These are phyloP conservation scores for Mycothermus thermophilus DNA, from an alignment of 495 filamentous ascomycete genomes.

Conservation along the genomic window DNA sequence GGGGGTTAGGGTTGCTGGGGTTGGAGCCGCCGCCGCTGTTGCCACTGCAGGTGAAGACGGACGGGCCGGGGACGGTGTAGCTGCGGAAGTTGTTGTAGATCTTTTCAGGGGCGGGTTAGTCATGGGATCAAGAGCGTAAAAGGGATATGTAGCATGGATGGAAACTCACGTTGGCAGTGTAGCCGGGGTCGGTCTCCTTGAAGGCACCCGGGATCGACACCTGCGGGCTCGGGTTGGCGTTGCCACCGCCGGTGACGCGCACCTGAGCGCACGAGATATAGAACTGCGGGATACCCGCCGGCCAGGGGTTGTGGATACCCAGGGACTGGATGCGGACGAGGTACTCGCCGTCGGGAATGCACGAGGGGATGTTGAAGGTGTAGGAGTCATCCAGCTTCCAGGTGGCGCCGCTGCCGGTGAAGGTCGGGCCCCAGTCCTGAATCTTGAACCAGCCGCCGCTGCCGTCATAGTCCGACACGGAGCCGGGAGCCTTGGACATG, in stretches of 20 bases:
- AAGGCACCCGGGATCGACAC: conserved; percentile 43
- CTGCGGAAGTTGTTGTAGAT: conserved; percentile 19
- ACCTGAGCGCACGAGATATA: conserved; percentile 49
- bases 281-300: conserved; percentile 37
- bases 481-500: conserved; percentile 39
- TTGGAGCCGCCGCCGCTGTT: conserved; percentile 1
- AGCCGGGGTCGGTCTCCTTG: conserved; percentile 42
- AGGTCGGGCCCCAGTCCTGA: conserved; percentile 33
- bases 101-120: conserved; percentile 2
- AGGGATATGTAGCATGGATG: neutral
- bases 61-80: conserved; percentile 20
- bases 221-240: conserved; percentile 27
- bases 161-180: conserved; percentile 32
- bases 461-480: conserved; percentile 33
- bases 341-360: conserved; percentile 44
- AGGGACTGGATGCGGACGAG: conserved; percentile 48
- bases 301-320: conserved; percentile 44
- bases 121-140: neutral
- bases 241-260: conserved; percentile 41
- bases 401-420: conserved; percentile 20
- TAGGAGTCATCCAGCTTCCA: conserved; percentile 35
- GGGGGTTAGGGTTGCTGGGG: conserved; percentile 1
- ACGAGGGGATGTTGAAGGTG: conserved; percentile 39
- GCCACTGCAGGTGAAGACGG: conserved; percentile 11
- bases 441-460: conserved; percentile 44